Evolutionary conservation across 352 stramenopile genomes (phyloP), one percentile per base, ranked within the genome.

Genomic region (Phytophthora sansomeana): DNA sequence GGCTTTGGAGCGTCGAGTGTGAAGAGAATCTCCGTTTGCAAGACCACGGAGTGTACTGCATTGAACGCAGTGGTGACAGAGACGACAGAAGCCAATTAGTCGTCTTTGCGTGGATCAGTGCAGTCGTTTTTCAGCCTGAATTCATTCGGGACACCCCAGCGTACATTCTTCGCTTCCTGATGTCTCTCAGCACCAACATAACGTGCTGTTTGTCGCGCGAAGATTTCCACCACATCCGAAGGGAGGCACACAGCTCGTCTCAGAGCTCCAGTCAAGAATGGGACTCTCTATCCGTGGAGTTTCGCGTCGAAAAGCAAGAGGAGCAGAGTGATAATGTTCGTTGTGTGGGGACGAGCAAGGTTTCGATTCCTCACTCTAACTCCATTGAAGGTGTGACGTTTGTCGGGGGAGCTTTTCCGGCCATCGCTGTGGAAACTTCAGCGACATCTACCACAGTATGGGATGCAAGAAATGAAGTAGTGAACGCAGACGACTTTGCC

Each of bases 11-110:
- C 14, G 14, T 5, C 6, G 66, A 63, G 1, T 74, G 76, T 16
- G 68, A 83, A 6, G 46, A 44, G 1, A 42, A 62, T 13, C 30
- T 91, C 2, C 16, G 46, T 3, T 1, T 16, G 3, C 16, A 61
- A 5, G 68, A 92, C 33, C 68, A 89, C 67, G 85, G 85, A 13
- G 74, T 92, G 10, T 93, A 82, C 35, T 89, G 71, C 43, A 69
- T 61, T 35, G 52, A 49, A 19, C 16, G 7, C n/a, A 3, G 3
- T 46, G 39, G 3, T 5, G 26, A 16, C 4, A 14, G 4, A 49
- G 44, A 36, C 42, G 19, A 35, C 17, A 26, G 21, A 32, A 26
- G 35, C 9, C 53, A 53, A 57, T 33, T 93, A 1, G 67, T 88
- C 4, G 44, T 83, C 13, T 94, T 92, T 58, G 50, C 73, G 3